Evolutionary conservation across 106 monocot species (phyloP).

Genomic region (Dendrobium officinale): DNA sequence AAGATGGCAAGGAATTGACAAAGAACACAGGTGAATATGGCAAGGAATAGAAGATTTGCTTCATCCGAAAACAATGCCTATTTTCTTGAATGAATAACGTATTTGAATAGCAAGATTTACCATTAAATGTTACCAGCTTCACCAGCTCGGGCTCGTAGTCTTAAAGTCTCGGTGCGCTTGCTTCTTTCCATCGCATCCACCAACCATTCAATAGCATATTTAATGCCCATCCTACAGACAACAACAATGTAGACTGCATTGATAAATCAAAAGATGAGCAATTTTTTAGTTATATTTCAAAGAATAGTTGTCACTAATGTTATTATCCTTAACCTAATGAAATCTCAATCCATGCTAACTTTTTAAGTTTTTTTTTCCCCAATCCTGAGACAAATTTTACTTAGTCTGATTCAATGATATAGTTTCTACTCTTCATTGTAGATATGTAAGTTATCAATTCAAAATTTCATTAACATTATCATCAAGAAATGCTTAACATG

Average conservation of each 20-base stretch:
- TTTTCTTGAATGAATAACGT: neutral
- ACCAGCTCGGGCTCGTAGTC: conserved; percentile 35
- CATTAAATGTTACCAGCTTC: neutral
- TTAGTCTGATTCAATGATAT: neutral
- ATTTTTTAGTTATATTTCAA: neutral
- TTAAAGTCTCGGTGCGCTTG: conserved; percentile 57
- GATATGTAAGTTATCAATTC: too few species aligned
- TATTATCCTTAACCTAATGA: too few species aligned
- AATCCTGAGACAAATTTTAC: neutral
- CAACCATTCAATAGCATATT: conserved; percentile 77
- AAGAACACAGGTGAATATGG: neutral
- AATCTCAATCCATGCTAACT: too few species aligned
- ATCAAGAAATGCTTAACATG: too few species aligned
- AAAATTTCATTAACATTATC: too few species aligned
- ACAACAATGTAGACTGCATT: neutral
- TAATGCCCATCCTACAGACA: conserved; percentile 58
- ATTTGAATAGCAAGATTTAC: neutral
- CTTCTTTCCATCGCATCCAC: conserved; percentile 88
- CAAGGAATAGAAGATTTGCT: neutral
- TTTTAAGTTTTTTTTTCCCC: too few species aligned
- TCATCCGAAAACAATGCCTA: neutral
- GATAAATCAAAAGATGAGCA: neutral
- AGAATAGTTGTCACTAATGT: neutral
- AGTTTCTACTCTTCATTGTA: too few species aligned
- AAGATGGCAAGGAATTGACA: neutral